These are phyloP conservation scores for Cercospora brassicicola DNA, from an alignment of 2,329 filamentous ascomycete species.

Conservation along the genomic window DNA sequence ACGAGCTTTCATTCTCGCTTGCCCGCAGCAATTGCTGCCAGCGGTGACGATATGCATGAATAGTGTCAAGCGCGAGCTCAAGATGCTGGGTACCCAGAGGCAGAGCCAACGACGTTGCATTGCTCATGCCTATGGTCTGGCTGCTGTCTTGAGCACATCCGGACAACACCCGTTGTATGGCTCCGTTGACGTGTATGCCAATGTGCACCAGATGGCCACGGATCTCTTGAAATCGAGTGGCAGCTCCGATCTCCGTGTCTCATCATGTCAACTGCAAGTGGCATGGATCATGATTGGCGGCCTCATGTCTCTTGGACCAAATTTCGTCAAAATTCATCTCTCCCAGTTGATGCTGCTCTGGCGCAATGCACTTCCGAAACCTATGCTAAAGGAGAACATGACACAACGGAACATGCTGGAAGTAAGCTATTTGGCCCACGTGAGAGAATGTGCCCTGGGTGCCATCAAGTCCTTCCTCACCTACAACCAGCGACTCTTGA, in stretches of 20 bases:
- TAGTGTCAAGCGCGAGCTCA: conserved; percentile 82
- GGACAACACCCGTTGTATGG: conserved; percentile 86
- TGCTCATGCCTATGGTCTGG: conserved; percentile 87
- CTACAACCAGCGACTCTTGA: conserved; percentile 88
- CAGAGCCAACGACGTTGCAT: conserved; percentile 81
- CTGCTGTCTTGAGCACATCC: conserved; percentile 86
- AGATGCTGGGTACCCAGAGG: conserved; percentile 69
- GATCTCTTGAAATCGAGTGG: conserved; percentile 88
- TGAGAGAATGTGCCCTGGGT: conserved; percentile 88
- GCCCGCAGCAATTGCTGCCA: conserved; percentile 85
- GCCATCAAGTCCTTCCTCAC: conserved; percentile 90
- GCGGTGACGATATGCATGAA: conserved; percentile 97
- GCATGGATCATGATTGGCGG: conserved; percentile 97
- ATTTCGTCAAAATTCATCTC: conserved; percentile 98
- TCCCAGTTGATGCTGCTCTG: conserved; percentile 89
- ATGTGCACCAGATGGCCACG: conserved; percentile 86
- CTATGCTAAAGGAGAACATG: conserved; percentile 88
- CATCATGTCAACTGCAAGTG: conserved; percentile 93
- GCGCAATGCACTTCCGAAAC: conserved; percentile 96
- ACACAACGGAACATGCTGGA: conserved; percentile 81
- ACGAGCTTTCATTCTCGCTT: conserved; percentile 82
- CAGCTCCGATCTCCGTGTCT: conserved; percentile 84
- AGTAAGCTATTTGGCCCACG: conserved; percentile 88
- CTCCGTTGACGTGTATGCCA: conserved; percentile 91
- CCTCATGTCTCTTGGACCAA: conserved; percentile 91